Evolutionary conservation across 345 rosid species (phyloP).

Genomic region (Pugionium cornutum): DNA sequence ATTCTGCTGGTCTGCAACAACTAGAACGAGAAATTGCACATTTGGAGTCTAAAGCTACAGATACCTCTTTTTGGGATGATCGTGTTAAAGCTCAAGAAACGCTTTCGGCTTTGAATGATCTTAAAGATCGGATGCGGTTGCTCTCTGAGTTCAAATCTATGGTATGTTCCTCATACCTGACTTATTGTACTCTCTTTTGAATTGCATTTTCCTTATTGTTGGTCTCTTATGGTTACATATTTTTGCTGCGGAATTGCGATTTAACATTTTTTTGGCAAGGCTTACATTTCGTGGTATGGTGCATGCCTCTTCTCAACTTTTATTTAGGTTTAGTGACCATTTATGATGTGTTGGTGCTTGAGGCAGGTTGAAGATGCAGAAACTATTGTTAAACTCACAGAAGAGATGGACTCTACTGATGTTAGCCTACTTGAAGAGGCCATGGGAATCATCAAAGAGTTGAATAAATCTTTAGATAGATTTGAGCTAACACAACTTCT

Average conservation of each 20-base stretch:
- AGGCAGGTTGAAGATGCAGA: conserved; percentile 89
- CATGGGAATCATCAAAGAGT: conserved; percentile 56
- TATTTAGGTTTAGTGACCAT: background rate
- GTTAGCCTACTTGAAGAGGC: conserved; percentile 88
- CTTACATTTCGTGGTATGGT: no score
- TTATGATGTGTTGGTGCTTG: conserved; percentile 14
- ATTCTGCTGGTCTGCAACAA: conserved; percentile 54
- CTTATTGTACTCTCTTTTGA: background rate
- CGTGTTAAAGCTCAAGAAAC: conserved; percentile 75
- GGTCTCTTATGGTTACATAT: background rate
- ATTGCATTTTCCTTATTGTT: background rate
- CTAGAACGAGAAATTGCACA: conserved; percentile 57
- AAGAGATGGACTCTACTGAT: conserved; percentile 91
- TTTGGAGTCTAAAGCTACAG: conserved; percentile 69
- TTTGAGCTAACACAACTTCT: conserved; percentile 94
- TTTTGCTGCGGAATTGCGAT: no score
- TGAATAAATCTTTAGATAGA: conserved; percentile 63
- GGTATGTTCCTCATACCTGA: conserved; percentile 42
- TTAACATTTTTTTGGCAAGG: no score
- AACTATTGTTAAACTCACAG: conserved; percentile 77
- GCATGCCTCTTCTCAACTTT: no score
- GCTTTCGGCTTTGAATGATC: conserved; percentile 69
- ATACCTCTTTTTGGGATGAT: conserved; percentile 84
- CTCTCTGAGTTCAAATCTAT: conserved; percentile 69
- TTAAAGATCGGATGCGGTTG: conserved; percentile 60